Evolutionary conservation across 2,329 filamentous ascomycete species (phyloP), one percentile per base, ranked within the genome.

Genomic region (Venturiaceae sp.): DNA sequence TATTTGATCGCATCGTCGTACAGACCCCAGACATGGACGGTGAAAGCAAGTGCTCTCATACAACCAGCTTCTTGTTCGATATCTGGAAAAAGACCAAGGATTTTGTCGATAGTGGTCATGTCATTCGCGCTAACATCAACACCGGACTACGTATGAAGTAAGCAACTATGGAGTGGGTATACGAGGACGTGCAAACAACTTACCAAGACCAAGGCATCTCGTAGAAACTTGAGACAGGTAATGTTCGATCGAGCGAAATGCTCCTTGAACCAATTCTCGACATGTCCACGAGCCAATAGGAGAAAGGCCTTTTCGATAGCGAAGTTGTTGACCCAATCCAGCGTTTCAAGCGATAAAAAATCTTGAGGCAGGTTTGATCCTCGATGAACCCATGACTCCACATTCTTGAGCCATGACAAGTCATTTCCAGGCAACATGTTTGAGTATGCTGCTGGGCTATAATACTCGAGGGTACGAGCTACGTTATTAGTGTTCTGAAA

Each of bases 401-500:
- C 13, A 30, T n/a, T 59, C 50, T 3, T 53, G 54, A 47, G 58
- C 61, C 9, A 62, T 9, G 33, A 32, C 11, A 11, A 11, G 36
- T 39, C 36, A n/a, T 39, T n/a, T 39, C n/a, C 36, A 39, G 11
- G 11, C n/a, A 11, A 11, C 36, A 39, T 39, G n/a, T 39, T n/a
- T 11, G 36, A 39, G 36, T 39, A 39, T 39, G 11, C 11, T 11
- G 36, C n/a, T 11, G 11, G n/a, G 23, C 33, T 30, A 21, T 53
- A 37, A 14, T 56, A 44, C 19, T 63, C 56, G 13, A 64, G 52
- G 6, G 59, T 14, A 13, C 58, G 53, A n/a, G 60, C 58, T 28
- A 63, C 55, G 33, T 61, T 58, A 9, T 58, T 53, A 41, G 60
- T 32, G 44, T 64, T 62, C n/a, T 14, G 59, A 5, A 62, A 8